Conservation (phyloP, 2,329 filamentous ascomycete species). For the Cordyceps javanica region DNA sequence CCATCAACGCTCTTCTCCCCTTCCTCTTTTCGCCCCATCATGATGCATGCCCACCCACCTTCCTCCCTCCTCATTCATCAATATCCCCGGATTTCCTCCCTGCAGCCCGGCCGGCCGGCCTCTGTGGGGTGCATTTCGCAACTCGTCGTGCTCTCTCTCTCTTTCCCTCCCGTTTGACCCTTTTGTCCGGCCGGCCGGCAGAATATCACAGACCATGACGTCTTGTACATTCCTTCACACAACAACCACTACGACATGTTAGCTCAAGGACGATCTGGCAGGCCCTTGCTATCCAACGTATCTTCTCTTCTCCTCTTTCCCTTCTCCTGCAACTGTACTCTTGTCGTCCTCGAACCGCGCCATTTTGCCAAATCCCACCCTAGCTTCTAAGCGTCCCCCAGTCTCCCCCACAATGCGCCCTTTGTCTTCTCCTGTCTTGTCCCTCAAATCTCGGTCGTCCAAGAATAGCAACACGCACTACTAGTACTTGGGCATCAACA, state of each 20-base stretch:
- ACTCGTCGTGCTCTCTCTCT: not conserved
- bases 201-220: no score
- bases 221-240: no score
- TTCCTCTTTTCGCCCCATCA: no score
- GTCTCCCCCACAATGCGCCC: not conserved
- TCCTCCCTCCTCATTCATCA: not conserved
- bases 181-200: not conserved
- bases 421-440: no score
- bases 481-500: not conserved
- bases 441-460: not conserved
- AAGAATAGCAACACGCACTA: not conserved
- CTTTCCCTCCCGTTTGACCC: not conserved
- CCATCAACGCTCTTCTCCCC: no score
- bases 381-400: no score
- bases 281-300: no score
- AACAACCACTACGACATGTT: no score
- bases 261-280: no score
- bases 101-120: not conserved
- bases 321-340: no score
- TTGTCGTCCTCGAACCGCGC: no score
- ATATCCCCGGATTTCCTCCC: not conserved
- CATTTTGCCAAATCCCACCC: not conserved
- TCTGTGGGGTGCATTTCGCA: not conserved
- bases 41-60: not conserved
- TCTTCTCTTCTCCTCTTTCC: no score